Base-by-base conservation (phyloP, 2,329 filamentous ascomycete genomes). In the Trichoderma koningii region DNA sequence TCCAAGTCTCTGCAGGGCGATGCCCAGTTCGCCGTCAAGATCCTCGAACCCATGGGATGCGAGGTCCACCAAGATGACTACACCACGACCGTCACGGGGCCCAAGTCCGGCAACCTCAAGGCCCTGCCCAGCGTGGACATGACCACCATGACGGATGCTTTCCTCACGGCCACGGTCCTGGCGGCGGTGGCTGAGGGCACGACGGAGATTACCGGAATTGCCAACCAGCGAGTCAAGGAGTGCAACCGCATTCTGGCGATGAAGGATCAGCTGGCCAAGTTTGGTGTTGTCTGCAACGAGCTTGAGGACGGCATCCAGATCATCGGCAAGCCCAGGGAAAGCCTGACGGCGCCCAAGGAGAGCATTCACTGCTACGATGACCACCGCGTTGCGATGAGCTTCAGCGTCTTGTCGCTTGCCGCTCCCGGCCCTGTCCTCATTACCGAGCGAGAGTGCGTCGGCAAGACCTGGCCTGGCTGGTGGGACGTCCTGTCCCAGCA, bases 61-160 rank as follows among this genome's bases (percentile, higher is more conserved):
- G 85, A 82, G 3, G 95, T 99, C 6, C 83, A 92, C 70, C 95
- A 99, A 77, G 92, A 90, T 0, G 87, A 87, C 62, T 87, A 84
- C 19, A 96, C 93, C 1, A 99, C 95, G 1, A 98, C 93, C 0
- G 95, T 99, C 9, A 96, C 90, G 9, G 95, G 95, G 1, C 95
- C 95, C n/a, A 78, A 85, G 2, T 77, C 83, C 63, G 94, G 95
- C 12, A 78, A 84, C 17, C 80, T 99, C 45, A 88, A 88, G 70
- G 89, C 91, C 0, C 80, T 99, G 14, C 80, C 87, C 19, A 89
- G 94, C 66, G 88, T 99, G 30, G 93, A 99, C 73, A 99, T 99
- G 95, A 95, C 98, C 76, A 91, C 94, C 1, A 99, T 99, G 95
- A 99, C 95, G 0, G 95, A 99, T 77, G 95, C 95, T 55, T 99